These are phyloP conservation scores for Dichotomocladium elegans DNA, from an alignment of 371 early-diverging fungal genomes.

Conservation along the genomic window DNA sequence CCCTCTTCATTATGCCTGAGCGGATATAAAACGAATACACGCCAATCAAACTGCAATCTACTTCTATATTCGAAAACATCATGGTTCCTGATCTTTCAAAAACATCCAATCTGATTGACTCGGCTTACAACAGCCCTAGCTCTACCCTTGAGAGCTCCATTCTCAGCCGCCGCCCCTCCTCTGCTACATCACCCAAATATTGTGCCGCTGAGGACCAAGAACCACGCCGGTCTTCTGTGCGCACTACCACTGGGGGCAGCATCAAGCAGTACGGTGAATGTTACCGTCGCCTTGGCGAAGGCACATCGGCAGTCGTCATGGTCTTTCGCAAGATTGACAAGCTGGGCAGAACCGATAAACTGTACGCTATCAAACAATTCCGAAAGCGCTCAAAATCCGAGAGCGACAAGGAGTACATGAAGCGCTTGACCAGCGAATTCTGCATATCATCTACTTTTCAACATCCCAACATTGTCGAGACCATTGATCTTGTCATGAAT, in stretches of 20 bases:
- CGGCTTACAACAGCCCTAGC: slow-evolving; percentile 18
- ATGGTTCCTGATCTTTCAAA: slow-evolving; percentile 7
- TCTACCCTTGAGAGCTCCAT: slow-evolving; percentile 14
- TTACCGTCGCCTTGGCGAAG: slow-evolving; percentile 78
- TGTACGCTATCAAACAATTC: slow-evolving; percentile 57
- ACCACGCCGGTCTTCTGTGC: not conserved
- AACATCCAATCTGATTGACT: slow-evolving; percentile 9
- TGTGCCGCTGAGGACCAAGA: not conserved
- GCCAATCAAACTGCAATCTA: not conserved
- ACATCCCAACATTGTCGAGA: slow-evolving; percentile 81
- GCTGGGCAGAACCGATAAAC: slow-evolving; percentile 51
- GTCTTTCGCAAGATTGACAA: slow-evolving; percentile 68
- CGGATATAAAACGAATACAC: not conserved
- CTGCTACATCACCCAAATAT: not conserved
- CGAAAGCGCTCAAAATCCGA: slow-evolving; percentile 58
- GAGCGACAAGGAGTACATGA: slow-evolving; percentile 57
- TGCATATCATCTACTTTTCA: slow-evolving; percentile 86
- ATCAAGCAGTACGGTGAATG: slow-evolving; percentile 62
- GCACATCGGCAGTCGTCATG: slow-evolving; percentile 90
- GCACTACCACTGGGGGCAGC: not conserved
- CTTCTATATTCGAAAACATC: not conserved
- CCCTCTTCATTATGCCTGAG: not conserved
- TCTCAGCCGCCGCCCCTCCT: slow-evolving; percentile 3
- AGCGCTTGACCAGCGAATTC: slow-evolving; percentile 86
- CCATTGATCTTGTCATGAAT: slow-evolving; percentile 91